These are phyloP conservation scores for Pythium guiyangense DNA, from an alignment of 352 stramenopile species.

Conservation along the genomic window DNA sequence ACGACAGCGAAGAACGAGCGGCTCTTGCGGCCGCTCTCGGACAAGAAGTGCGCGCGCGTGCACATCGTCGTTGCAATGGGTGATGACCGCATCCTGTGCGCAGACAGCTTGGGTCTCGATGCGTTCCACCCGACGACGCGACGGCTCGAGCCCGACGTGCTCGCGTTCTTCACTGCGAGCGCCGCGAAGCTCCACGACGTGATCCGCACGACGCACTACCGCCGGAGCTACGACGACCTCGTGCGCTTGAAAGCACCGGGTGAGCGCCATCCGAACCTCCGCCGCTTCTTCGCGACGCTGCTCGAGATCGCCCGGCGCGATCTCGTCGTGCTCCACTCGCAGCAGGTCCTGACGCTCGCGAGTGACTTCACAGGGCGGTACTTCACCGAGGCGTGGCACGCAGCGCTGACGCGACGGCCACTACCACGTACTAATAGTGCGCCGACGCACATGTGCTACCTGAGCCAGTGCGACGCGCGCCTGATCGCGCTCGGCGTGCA, in stretches of 20 bases:
- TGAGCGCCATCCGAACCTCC: constrained; percentile 33
- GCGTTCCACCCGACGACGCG: constrained; percentile 31
- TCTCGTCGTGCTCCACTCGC: constrained; percentile 48
- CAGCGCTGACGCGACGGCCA: constrained; percentile 21
- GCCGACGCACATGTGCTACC: constrained; percentile 49
- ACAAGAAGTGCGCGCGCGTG: constrained; percentile 27
- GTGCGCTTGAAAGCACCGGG: constrained; percentile 16
- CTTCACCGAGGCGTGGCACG: constrained; percentile 50
- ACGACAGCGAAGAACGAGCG: constrained; percentile 12
- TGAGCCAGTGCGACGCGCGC: constrained; percentile 30
- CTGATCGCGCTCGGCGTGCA: constrained; percentile 44
- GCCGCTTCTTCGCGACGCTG: constrained; percentile 28
- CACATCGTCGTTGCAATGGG: constrained; percentile 39
- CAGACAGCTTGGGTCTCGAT: constrained; percentile 47
- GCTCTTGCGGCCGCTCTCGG: constrained; percentile 21
- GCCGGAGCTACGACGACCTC: constrained; percentile 44
- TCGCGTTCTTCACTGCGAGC: constrained; percentile 37
- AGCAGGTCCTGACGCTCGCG: constrained; percentile 61
- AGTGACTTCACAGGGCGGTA: constrained; percentile 60
- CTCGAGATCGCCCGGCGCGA: constrained; percentile 44
- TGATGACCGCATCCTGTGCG: constrained; percentile 49
- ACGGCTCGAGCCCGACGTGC: constrained; percentile 46
- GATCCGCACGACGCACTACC: constrained; percentile 32
- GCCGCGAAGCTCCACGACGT: constrained; percentile 28
- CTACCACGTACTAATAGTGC: constrained; percentile 8